phyloP scores from a whole-genome alignment of 768 basidiomycete species.

The Termitomyces sp. region DNA sequence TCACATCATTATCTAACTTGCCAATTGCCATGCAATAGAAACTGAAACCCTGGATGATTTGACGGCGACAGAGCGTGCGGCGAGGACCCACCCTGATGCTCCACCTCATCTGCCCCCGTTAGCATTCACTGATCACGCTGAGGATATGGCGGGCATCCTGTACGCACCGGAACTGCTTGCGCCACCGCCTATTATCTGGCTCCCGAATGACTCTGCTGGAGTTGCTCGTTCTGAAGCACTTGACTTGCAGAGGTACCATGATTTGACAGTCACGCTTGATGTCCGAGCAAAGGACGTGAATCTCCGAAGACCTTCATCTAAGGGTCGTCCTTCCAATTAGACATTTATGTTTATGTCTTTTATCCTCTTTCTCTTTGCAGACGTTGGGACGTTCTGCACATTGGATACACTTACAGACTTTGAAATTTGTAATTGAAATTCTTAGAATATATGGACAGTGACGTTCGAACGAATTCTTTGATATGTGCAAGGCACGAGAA shows the following conservation, averaged over 20 bases:
- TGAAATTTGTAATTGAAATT: not conserved
- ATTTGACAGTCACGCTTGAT: constrained; percentile 68
- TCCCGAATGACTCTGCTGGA: constrained; percentile 76
- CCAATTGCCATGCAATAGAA: constrained; percentile 32
- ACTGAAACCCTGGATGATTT: constrained; percentile 83
- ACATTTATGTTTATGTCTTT: constrained; percentile 2
- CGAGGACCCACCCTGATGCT: constrained; percentile 74
- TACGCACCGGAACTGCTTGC: constrained; percentile 83
- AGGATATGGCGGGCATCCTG: constrained; percentile 73
- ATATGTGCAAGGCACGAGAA: constrained; percentile 14
- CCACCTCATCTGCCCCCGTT: constrained; percentile 70
- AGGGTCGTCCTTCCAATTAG: constrained; percentile 26
- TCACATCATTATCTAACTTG: constrained; percentile 8
- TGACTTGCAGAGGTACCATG: constrained; percentile 75
- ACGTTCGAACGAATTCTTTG: too few species aligned
- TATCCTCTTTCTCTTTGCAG: not conserved
- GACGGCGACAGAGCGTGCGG: constrained; percentile 74
- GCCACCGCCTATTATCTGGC: constrained; percentile 78
- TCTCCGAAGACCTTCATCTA: constrained; percentile 32
- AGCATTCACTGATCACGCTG: constrained; percentile 72
- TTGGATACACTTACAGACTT: not conserved
- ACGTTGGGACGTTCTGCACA: not conserved
- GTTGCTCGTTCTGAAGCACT: constrained; percentile 73
- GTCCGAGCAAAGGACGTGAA: constrained; percentile 53
- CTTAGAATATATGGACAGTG: constrained; percentile 1